Base-by-base conservation (phyloP, 371 early-diverging fungal species). In the Mycotypha africana region DNA sequence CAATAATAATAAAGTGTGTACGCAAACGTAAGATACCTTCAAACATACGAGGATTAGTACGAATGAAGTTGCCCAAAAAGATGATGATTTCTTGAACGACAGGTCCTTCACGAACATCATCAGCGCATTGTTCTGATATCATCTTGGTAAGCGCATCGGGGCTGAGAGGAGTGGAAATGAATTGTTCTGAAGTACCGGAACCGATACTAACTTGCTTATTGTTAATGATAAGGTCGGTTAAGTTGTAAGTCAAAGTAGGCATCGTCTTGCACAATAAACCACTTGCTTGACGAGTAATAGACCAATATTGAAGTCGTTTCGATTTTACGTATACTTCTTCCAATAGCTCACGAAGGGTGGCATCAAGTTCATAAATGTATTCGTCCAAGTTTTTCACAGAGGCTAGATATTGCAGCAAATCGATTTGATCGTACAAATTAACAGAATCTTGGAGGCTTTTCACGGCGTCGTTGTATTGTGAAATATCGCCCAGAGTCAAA, bases 281-380 rank as follows among this genome's bases (percentile, higher is more conserved):
- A 19, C 92, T 89, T 0, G 86, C 79, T 53, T 88, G 88, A 25
- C 93, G 82, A n/a, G 88, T 89, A 40, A 90, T 77, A 15, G 78
- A 76, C 92, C 92, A 93, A 25, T 85, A 73, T 47, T 82, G 82
- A 38, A 84, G 58, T 35, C 75, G 73, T 59, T 84, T 73, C 3
- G 91, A 84, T 54, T 88, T 88, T 41, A 75, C 60, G 58, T 91
- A 93, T 10, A 91, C 83, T 49, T 93, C 92, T 53, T 91, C 89
- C 10, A 93, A 47, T 17, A 93, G 46, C 3, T 71, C 69, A 16
- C 68, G 53, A 20, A 92, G 68, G 0, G 85, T 80, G 15, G 84
- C 82, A 36, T 72, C 67, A 15, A 79, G 35, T 7, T 62, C 58
- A 17, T 57, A 54, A 33, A 89, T 62, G 19, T 62, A 64, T 49